Conservation (phyloP, 768 basidiomycete genomes). For the Porphyrellus cyaneotinctus region DNA sequence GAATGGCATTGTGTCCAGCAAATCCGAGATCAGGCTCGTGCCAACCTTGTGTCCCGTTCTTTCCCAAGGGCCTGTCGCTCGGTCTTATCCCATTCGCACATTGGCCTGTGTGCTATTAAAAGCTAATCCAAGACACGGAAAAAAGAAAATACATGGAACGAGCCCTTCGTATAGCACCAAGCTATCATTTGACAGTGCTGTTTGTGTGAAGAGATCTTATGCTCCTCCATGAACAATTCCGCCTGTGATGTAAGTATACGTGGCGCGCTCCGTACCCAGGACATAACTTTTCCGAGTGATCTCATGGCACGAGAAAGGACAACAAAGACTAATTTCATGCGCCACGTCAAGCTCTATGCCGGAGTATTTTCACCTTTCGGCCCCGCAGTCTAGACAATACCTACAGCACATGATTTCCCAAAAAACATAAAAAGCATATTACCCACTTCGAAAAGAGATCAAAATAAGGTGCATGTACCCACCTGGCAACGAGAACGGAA, state of each 20-base stretch:
- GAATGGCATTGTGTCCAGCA: not conserved
- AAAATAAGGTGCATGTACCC: not conserved
- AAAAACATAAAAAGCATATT: not conserved
- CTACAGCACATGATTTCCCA: slow-evolving; percentile 16
- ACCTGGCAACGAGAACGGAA: slow-evolving; percentile 28
- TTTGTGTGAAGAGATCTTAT: not conserved
- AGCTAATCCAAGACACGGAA: not conserved
- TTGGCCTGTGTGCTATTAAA: not conserved
- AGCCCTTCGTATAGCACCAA: not conserved
- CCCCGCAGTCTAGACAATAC: slow-evolving; percentile 6
- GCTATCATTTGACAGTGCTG: not conserved
- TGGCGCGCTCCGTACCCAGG: not conserved
- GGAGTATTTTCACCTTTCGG: not conserved
- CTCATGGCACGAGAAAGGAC: not conserved
- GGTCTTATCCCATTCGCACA: too few relatives aligned
- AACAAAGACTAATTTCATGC: not conserved
- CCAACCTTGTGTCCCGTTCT: too few relatives aligned
- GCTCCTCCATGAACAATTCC: slow-evolving; percentile 5
- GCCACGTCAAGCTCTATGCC: not conserved
- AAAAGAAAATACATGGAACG: not conserved
- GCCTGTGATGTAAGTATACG: slow-evolving; percentile 8
- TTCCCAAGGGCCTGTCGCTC: too few relatives aligned
- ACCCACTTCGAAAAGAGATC: not conserved
- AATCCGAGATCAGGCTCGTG: slow-evolving; percentile 1
- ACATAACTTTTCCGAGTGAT: not conserved